Base-by-base conservation (phyloP, 1,284 basidiomycete species). In the Cryptococcus deneoformans region DNA sequence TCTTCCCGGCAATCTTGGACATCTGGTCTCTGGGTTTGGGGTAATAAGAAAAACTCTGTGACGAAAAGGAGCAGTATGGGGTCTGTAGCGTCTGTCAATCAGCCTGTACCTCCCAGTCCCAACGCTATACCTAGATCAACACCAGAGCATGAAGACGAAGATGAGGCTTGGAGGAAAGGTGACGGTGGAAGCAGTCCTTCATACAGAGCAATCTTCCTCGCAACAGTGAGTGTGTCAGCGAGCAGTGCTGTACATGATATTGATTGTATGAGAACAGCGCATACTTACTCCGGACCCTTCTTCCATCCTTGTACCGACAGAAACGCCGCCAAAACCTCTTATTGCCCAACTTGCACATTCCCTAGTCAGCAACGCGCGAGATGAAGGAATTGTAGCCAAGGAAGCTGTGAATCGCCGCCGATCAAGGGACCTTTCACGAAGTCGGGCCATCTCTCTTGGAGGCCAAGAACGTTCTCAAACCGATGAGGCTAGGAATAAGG, bases 211-310 rank as follows among this genome's bases (percentile, higher is more conserved):
- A 71, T 78, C 46, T 73, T 77, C 40, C 63, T 74, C 1, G 75
- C 76, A 6, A 78, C 76, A 5, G 71, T 75, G 54, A 65, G 75
- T 60, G n/a, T 3, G 36, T 37, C 14, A 39, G 5, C 8, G 11
- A 6, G 34, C 5, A 16, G n/a, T 16, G 35, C 12, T 11, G 8
- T 35, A 1, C 20, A 2, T 14, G 9, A 49, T n/a, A n/a, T 29
- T 49, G 34, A 49, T 11, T 11, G 14, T 16, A 5, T 36, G 29
- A 5, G 5, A 12, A 35, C 49, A 73, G n/a, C 85, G 92, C 1
- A 87, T 94, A 40, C 89, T 94, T 85, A 90, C 89, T 0, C 82
- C 86, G 2, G 90, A 90, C 64, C 84, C 89, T 0, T 79, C 82
- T 10, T 90, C 88, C 59, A 85, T 93, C 53, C 82, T 93, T 2